Conservation (phyloP, 805 yeast genomes). For the Zygoascus ofunaensis region DNA sequence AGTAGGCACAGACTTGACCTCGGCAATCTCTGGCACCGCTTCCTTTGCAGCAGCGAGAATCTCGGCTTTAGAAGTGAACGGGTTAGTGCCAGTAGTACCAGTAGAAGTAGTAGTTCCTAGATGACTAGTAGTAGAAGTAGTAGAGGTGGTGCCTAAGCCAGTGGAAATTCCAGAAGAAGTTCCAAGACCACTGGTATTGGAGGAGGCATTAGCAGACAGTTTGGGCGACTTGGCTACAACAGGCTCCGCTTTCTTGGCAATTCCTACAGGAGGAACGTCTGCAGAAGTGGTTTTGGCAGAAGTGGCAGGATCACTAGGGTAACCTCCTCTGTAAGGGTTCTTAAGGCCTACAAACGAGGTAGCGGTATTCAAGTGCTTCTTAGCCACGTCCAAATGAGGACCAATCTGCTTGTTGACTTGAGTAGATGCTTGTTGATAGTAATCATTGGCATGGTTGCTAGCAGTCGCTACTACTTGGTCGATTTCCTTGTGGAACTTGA, state of each 20-base stretch:
- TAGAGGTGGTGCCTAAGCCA: no score
- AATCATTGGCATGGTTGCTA: constrained; percentile 20
- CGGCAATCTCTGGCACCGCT: constrained; percentile 12
- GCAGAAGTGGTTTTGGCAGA: constrained; percentile 11
- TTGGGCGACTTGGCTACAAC: constrained; percentile 8
- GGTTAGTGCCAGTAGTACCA: constrained; percentile 8
- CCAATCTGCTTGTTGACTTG: constrained; percentile 27
- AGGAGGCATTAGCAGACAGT: constrained; percentile 10
- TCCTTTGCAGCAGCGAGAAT: constrained; percentile 12
- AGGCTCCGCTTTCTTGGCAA: constrained; percentile 13
- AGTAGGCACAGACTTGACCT: constrained; percentile 26
- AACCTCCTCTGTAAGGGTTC: constrained; percentile 25
- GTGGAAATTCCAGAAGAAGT: constrained; percentile 5
- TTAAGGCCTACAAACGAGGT: constrained; percentile 21
- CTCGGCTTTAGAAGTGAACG: neutral
- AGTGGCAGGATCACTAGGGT: constrained; percentile 27
- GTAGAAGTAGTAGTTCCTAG: constrained; percentile 3
- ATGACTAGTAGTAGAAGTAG: neutral
- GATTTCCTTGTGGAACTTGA: constrained; percentile 66
- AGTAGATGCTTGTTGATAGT: constrained; percentile 17
- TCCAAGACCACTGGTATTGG: constrained; percentile 4
- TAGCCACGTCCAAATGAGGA: constrained; percentile 28
- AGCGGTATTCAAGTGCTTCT: constrained; percentile 17
- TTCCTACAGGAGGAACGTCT: constrained; percentile 17
- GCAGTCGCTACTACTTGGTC: constrained; percentile 36